A percentile compares a stretch with the other conserved stretches of the same genome.
phyloP scores from a whole-genome alignment of 768 basidiomycete genomes.

The Boletus vinaceobasis region DNA sequence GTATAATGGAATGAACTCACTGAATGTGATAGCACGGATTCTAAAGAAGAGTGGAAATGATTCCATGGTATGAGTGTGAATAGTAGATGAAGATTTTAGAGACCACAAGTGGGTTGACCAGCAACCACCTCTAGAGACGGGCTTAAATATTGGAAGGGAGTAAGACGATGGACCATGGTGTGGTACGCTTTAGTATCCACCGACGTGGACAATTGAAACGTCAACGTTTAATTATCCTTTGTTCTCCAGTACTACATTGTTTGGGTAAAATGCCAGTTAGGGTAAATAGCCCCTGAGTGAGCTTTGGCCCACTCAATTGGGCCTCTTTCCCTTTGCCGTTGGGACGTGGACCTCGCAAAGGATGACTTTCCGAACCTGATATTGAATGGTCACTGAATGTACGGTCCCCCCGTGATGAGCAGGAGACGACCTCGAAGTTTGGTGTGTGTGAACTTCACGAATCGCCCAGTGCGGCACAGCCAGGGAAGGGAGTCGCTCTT shows the following conservation, averaged over 20 bases:
- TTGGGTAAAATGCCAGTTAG: neutral
- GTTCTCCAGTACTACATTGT: constrained; percentile 8
- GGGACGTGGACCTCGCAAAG: neutral
- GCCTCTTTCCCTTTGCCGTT: neutral
- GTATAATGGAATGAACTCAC: constrained; percentile 14
- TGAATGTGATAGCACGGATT: constrained; percentile 28
- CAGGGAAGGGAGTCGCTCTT: neutral
- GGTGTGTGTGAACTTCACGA: constrained; percentile 3
- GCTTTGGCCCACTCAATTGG: no score
- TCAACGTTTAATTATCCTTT: constrained; percentile 11
- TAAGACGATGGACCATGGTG: neutral
- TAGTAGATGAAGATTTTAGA: constrained; percentile 16
- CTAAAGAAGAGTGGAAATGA: constrained; percentile 30
- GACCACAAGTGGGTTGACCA: constrained; percentile 13
- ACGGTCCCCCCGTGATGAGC: neutral
- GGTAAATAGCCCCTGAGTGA: constrained; percentile 17
- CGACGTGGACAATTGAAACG: constrained; percentile 19
- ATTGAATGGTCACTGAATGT: neutral
- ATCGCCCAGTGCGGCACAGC: no score
- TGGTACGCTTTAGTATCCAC: constrained; percentile 7
- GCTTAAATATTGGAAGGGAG: constrained; percentile 6
- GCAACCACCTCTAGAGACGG: constrained; percentile 20
- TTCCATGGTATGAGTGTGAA: constrained; percentile 20
- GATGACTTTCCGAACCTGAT: neutral
- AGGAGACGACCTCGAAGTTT: neutral